Percentiles rank a stretch among this genome's conserved stretches.
Conservation (phyloP, 2,329 filamentous ascomycete species). For the Pseudocercospora musae region DNA sequence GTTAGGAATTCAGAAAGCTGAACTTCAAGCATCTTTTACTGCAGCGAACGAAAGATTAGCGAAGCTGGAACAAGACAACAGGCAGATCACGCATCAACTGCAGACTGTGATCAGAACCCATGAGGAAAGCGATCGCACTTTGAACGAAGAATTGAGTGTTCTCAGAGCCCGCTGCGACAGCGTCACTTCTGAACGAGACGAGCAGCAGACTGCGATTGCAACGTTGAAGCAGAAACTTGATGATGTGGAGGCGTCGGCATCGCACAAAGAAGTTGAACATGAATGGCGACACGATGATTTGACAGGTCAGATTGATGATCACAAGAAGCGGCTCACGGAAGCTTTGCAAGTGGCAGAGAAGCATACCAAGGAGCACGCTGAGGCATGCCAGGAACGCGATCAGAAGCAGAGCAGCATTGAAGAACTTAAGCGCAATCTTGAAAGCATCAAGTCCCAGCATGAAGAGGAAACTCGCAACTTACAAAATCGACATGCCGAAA, state of each 20-base stretch:
- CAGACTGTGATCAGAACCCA: slow-evolving; percentile 15
- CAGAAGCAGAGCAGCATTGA: slow-evolving; percentile 1
- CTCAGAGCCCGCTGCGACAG: slow-evolving; percentile 16
- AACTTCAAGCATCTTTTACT: slow-evolving; percentile 12
- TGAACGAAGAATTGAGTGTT: slow-evolving; percentile 20
- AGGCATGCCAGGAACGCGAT: slow-evolving; percentile 11
- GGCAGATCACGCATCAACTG: slow-evolving; percentile 18
- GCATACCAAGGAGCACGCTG: slow-evolving; percentile 10
- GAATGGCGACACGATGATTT: slow-evolving; percentile 10
- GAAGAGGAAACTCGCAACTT: slow-evolving; percentile 3
- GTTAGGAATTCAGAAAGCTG: slow-evolving; percentile 17
- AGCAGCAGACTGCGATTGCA: slow-evolving; percentile 5
- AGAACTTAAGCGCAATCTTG: slow-evolving; percentile 11
- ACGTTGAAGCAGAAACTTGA: slow-evolving; percentile 19
- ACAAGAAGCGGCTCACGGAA: slow-evolving; percentile 13
- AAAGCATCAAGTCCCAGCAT: slow-evolving; percentile 11
- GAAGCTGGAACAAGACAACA: slow-evolving; percentile 23
- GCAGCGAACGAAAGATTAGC: slow-evolving; percentile 16
- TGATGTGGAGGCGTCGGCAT: slow-evolving; percentile 16
- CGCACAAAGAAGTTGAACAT: background rate
- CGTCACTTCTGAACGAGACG: slow-evolving; percentile 14
- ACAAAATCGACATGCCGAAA: slow-evolving; percentile 5
- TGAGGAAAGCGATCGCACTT: slow-evolving; percentile 4
- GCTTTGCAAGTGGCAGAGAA: slow-evolving; percentile 11
- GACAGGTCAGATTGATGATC: slow-evolving; percentile 14